These are phyloP conservation scores for Phytopythium sindhum DNA, from an alignment of 352 stramenopile species.

Conservation along the genomic window DNA sequence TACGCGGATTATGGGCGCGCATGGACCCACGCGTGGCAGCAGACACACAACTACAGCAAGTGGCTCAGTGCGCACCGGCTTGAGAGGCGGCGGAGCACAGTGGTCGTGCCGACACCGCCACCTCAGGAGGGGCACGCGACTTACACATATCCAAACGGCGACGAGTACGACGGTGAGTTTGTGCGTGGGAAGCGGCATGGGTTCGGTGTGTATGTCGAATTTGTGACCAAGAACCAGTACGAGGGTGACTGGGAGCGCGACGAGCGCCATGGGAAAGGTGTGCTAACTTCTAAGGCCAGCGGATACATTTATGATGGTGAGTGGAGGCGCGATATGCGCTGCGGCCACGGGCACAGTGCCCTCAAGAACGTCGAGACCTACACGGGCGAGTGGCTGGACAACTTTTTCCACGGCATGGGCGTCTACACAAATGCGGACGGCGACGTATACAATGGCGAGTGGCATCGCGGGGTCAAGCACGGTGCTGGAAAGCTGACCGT, in stretches of 20 bases:
- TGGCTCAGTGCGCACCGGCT: constrained; percentile 38
- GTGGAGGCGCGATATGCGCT: constrained; percentile 69
- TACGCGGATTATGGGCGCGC: constrained; percentile 53
- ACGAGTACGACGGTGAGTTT: constrained; percentile 81
- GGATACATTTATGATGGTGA: constrained; percentile 79
- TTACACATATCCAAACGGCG: constrained; percentile 69
- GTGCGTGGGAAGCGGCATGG: constrained; percentile 61
- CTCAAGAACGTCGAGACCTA: constrained; percentile 75
- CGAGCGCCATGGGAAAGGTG: constrained; percentile 61
- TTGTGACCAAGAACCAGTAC: constrained; percentile 72
- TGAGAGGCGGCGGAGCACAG: constrained; percentile 26
- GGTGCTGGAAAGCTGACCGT: constrained; percentile 62
- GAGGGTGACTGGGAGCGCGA: constrained; percentile 73
- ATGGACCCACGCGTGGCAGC: constrained; percentile 64
- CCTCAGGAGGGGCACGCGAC: constrained; percentile 39
- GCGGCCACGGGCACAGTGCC: constrained; percentile 65
- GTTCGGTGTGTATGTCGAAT: constrained; percentile 71
- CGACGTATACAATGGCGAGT: constrained; percentile 73
- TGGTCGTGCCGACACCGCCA: constrained; percentile 14
- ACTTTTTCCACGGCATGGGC: constrained; percentile 63
- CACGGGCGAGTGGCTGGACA: constrained; percentile 56
- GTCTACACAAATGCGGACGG: constrained; percentile 59
- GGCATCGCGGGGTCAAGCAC: constrained; percentile 40
- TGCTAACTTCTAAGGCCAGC: constrained; percentile 55
- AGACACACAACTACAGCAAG: constrained; percentile 54